Evolutionary conservation across 2,329 filamentous ascomycete species (phyloP), one percentile per base, ranked within the genome.

Genomic region (Botrytis pseudocinerea): DNA sequence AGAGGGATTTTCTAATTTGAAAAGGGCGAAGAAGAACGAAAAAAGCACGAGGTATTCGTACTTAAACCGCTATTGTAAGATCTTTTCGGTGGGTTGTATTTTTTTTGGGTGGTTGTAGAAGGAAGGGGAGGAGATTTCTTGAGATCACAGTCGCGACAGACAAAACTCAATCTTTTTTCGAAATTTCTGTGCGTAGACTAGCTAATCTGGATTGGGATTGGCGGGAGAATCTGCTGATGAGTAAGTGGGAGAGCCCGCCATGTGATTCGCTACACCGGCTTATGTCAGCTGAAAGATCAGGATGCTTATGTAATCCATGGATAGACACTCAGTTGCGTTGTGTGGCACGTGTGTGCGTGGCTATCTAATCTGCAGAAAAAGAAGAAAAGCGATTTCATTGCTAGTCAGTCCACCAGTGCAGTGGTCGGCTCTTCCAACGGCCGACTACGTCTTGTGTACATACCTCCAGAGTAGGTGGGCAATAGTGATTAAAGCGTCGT

Each of bases 1-100:
- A 72, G 70, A 72, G 70, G 77, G 75, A 71, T 79, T 81, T 81
- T 81, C 72, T 79, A 76, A 75, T 77, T 78, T 75, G 71, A 78
- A 78, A 76, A 77, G 75, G 78, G 80, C 74, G 78, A 79, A 76
- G 78, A 80, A 79, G 77, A 81, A 81, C 79, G 79, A 80, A 80
- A 81, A 76, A 79, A 79, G 78, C 73, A 80, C 79, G 77, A 79
- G 76, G 74, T 44, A 48, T 73, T 79, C 79, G 79, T 79, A 78
- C 79, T 81, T 78, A 71, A 73, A 80, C 77, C 78, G 79, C 76
- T 76, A 75, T 79, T 76, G 72, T 75, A 72, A 59, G 61, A 74
- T 73, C 59, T 75, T 74, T 70, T 73, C 76, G 66, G 74, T 73
- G 72, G 70, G 63, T 46, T 57, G 61, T 68, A 38, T 68, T 72